Conservation (phyloP, 2,329 filamentous ascomycete species). For the Pleomassaria siparia region DNA sequence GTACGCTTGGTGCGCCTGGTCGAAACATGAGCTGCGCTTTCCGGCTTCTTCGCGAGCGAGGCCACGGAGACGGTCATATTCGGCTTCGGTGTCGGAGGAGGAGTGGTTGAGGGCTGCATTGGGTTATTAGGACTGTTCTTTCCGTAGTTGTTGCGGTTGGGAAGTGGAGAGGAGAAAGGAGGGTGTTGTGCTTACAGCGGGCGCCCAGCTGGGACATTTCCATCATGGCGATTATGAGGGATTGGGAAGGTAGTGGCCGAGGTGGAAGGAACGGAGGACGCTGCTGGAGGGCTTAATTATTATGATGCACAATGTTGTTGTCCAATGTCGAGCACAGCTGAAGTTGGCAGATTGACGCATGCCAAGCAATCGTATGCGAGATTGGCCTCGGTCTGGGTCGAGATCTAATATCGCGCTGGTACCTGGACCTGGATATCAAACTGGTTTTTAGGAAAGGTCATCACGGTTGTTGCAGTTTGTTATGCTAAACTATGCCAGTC, state of each 20-base stretch:
- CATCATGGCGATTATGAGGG: conserved; percentile 30
- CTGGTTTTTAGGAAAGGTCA: not conserved
- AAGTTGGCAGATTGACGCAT: conserved; percentile 3
- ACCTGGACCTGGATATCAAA: not conserved
- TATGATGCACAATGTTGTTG: not conserved
- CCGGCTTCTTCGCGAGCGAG: conserved; percentile 78
- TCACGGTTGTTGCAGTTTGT: not conserved
- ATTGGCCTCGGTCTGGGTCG: conserved; percentile 5
- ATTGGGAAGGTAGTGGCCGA: not conserved
- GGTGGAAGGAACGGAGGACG: not conserved
- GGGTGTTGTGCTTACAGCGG: conserved; percentile 39
- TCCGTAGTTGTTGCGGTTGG: conserved; percentile 2
- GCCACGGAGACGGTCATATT: conserved; percentile 89
- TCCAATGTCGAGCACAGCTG: conserved; percentile 1
- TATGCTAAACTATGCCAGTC: too few relatives aligned
- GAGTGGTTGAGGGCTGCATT: conserved; percentile 43
- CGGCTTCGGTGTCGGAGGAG: conserved; percentile 60
- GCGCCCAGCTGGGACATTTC: conserved; percentile 41
- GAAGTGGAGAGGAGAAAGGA: conserved; percentile 2
- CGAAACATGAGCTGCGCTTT: conserved; percentile 77
- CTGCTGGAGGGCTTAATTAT: not conserved
- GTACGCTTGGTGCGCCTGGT: conserved; percentile 72
- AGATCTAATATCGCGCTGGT: too few relatives aligned
- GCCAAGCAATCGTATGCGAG: conserved; percentile 26
- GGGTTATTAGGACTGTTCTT: not conserved